Base-by-base conservation (phyloP, 2,329 filamentous ascomycete species). In the Hymenoscyphus albidus region DNA sequence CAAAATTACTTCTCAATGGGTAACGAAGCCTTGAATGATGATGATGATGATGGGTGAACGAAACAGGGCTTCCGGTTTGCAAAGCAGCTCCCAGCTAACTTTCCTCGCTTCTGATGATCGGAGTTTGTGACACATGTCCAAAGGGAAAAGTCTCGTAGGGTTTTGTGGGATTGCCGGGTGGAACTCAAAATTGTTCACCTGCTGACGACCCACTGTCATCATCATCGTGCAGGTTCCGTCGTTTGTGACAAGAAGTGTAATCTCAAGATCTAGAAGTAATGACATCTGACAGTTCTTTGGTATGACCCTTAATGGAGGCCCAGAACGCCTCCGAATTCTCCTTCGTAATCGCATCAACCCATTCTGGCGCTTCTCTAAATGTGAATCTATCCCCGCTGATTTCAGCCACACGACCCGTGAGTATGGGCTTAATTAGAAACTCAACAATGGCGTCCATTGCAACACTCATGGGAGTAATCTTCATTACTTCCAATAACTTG, bases 321-420 rank as follows among this genome's bases (percentile, higher is more conserved):
- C 78, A 80, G 69, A 83, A 83, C 3, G 67, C 78, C 65, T 80
- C 78, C 18, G 83, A 70, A 69, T 84, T 84, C 66, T 74, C 76
- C 67, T 69, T 75, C 35, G 77, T 80, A 65, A 82, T 81, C 55
- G 78, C 79, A 67, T 84, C 82, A 27, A 83, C 80, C 68, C 76
- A 80, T 2, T 78, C 76, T 18, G 78, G 78, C 3, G 76, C 76
- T 38, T 79, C 74, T 0, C 81, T 76, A 35, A 82, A 72, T 0
- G 81, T 83, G 12, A 81, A 80, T n/a, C 73, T 77, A 13, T 81
- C 76, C 2, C 80, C 82, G 69, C 83, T 81, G 58, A 84, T 79
- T 73, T 85, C 82, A 0, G 79, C 81, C n/a, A 83, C 73, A 27
- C 77, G 74, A 0, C 82, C 82, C 0, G 75, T 81, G 58, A 81